A percentile compares a stretch with the other conserved stretches of the same genome.
phyloP scores from a whole-genome alignment of 305 asterid species.

The Fraxinus nigra region DNA sequence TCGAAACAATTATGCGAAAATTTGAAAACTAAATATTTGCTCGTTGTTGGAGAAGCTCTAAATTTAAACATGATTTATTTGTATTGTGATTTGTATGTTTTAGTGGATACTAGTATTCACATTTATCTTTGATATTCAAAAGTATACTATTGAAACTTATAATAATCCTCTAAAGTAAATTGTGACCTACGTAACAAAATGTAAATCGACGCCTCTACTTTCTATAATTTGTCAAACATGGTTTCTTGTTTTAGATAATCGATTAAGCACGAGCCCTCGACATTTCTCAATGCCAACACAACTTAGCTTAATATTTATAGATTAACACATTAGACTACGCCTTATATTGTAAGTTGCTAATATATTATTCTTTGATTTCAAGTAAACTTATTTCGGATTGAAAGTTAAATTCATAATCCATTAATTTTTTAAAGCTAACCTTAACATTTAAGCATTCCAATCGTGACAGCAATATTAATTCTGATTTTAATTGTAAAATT shows the following conservation, averaged over 20 bases:
- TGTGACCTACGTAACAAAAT: not conserved
- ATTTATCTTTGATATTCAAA: no score
- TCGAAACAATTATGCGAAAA: not conserved
- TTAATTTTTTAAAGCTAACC: not conserved
- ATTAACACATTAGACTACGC: not conserved
- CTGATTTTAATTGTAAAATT: not conserved
- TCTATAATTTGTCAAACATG: not conserved
- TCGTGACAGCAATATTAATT: not conserved
- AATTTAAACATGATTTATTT: not conserved
- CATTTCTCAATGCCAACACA: not conserved
- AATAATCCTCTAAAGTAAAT: no score
- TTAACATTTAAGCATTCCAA: not conserved
- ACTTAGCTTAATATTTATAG: not conserved
- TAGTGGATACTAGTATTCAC: not conserved
- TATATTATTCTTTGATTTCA: not conserved
- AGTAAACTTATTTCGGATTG: not conserved
- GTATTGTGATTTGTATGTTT: not conserved
- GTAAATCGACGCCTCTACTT: not conserved
- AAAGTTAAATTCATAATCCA: not conserved
- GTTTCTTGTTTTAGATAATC: not conserved
- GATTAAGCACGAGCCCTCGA: not conserved
- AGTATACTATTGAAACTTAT: not conserved
- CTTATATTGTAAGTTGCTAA: not conserved
- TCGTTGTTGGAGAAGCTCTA: not conserved
- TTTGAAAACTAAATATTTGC: not conserved